A percentile compares a stretch with the other conserved stretches of the same genome.
Conservation (phyloP, 2,329 filamentous ascomycete genomes). For the Colletotrichum sp. region DNA sequence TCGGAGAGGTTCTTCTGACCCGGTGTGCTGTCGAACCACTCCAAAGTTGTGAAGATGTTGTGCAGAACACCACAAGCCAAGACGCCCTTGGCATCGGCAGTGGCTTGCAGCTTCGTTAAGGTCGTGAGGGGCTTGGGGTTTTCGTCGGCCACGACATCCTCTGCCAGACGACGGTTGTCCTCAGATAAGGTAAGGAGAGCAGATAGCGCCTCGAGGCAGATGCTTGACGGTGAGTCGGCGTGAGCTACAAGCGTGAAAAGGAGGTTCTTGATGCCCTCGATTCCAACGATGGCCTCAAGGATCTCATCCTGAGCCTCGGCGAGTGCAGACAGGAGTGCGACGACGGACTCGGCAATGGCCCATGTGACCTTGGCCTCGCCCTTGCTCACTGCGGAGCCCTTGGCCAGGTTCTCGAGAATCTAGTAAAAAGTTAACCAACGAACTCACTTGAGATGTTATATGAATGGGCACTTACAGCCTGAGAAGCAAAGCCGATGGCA, state of each 20-base stretch:
- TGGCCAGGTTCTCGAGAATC: conserved; percentile 48
- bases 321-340: conserved; percentile 57
- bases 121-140: conserved; percentile 52
- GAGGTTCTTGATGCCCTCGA: conserved; percentile 54
- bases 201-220: conserved; percentile 54
- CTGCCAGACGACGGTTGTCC: conserved; percentile 59
- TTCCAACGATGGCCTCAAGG: conserved; percentile 56
- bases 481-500: conserved; percentile 61
- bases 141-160: conserved; percentile 57
- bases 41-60: conserved; percentile 61
- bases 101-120: conserved; percentile 53
- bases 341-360: conserved; percentile 58
- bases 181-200: conserved; percentile 65
- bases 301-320: conserved; percentile 67
- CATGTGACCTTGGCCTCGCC: conserved; percentile 59
- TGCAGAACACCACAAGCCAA: conserved; percentile 67
- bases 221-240: conserved; percentile 43
- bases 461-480: conserved; percentile 45
- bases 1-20: conserved; percentile 55
- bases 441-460: background rate
- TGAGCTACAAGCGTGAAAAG: conserved; percentile 58
- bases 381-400: conserved; percentile 49
- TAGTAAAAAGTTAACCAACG: conserved; percentile 26
- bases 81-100: conserved; percentile 54
- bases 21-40: conserved; percentile 57